These are phyloP conservation scores for Spergularia marina DNA, from an alignment of 148 eudicot species.

Conservation along the genomic window DNA sequence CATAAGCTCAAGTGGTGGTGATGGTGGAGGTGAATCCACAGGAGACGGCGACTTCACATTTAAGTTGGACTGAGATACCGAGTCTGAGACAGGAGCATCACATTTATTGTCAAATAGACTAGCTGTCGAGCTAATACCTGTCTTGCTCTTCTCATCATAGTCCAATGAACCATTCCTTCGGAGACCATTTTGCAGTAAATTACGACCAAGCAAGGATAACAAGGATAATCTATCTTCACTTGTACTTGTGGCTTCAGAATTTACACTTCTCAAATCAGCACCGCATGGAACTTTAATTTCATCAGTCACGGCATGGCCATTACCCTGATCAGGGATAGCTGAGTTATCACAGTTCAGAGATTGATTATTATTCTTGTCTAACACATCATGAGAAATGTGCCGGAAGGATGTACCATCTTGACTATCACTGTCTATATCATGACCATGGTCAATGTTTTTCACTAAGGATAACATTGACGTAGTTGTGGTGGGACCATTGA, in stretches of 20 bases:
- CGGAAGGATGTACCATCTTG: constrained; percentile 29
- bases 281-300: constrained; percentile 25
- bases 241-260: constrained; percentile 28
- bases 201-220: constrained; percentile 47
- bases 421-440: constrained; percentile 21
- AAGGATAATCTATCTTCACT: constrained; percentile 45
- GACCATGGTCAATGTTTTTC: constrained; percentile 24
- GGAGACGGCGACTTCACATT: constrained; percentile 40
- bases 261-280: constrained; percentile 26
- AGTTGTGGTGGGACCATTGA: constrained; percentile 26
- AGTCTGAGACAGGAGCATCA: constrained; percentile 14
- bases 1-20: constrained; percentile 94
- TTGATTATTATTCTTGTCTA: constrained; percentile 30
- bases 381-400: constrained; percentile 34
- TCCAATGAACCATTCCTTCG: constrained; percentile 42
- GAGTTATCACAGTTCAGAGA: constrained; percentile 24
- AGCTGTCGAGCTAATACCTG: constrained; percentile 27
- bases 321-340: constrained; percentile 15
- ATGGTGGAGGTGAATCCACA: constrained; percentile 61
- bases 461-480: constrained; percentile 27
- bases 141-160: constrained; percentile 32
- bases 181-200: constrained; percentile 54
- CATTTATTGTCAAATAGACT: constrained; percentile 25
- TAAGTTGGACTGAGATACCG: constrained; percentile 31
- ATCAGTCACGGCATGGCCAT: constrained; percentile 22